Evolutionary conservation across 1,284 basidiomycete species (phyloP).

Genomic region (Moesziomyces sp.): DNA sequence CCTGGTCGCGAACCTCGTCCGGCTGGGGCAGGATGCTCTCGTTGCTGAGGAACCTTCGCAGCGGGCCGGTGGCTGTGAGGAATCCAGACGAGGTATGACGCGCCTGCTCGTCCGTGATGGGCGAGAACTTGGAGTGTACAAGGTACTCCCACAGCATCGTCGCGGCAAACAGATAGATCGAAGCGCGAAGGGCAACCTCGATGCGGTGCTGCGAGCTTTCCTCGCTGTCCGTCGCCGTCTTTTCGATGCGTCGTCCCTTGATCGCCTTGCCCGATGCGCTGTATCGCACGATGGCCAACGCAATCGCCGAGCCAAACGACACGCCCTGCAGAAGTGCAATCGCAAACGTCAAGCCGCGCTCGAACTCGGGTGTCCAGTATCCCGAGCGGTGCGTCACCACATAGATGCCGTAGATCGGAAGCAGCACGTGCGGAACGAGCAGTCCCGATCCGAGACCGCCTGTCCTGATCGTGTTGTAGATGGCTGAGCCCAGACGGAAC

Average conservation of each 20-base stretch:
- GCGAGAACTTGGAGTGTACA: slow-evolving; percentile 42
- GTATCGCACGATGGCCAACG: slow-evolving; percentile 36
- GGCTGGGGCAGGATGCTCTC: slow-evolving; percentile 33
- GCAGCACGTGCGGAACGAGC: slow-evolving; percentile 22
- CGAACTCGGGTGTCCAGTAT: slow-evolving; percentile 27
- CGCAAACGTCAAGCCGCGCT: slow-evolving; percentile 12
- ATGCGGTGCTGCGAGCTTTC: slow-evolving; percentile 28
- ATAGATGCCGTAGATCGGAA: slow-evolving; percentile 45
- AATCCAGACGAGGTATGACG: slow-evolving; percentile 26
- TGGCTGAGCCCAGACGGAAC: slow-evolving; percentile 20
- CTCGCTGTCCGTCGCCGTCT: slow-evolving; percentile 29
- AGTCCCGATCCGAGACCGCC: slow-evolving; percentile 20
- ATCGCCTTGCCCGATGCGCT: slow-evolving; percentile 33
- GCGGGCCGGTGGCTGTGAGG: slow-evolving; percentile 20
- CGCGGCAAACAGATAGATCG: slow-evolving; percentile 23
- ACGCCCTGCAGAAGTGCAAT: slow-evolving; percentile 36
- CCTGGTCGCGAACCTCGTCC: slow-evolving; percentile 6
- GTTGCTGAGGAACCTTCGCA: slow-evolving; percentile 41
- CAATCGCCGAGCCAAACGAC: slow-evolving; percentile 26
- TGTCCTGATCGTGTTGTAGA: slow-evolving; percentile 28
- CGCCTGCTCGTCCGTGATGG: slow-evolving; percentile 25
- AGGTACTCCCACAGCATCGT: slow-evolving; percentile 48
- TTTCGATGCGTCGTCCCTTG: slow-evolving; percentile 46
- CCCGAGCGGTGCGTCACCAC: slow-evolving; percentile 17
- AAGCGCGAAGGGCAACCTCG: slow-evolving; percentile 29